Evolutionary conservation across 75 land plant genomes (phyloP), one percentile per base, ranked within the genome.

Genomic region (Pseudotsuga menziesii): DNA sequence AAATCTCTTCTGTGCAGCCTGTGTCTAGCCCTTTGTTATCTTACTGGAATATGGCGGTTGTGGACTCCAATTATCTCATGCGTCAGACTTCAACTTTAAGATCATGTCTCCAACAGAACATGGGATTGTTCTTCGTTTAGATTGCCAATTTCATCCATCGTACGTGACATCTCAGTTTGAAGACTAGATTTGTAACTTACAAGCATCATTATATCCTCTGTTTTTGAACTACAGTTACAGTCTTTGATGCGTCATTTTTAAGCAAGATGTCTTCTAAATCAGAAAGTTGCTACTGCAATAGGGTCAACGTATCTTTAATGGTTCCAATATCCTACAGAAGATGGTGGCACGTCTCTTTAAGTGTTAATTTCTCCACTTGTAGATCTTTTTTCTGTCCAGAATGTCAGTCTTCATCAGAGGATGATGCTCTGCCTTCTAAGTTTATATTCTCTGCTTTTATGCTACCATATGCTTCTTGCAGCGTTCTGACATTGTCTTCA

Each of bases 21-120:
- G 16, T 25, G 29, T 75, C 16, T 75, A 81, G 71, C 67, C 75
- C 80, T 66, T 69, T 74, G 9, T 74, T 84, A n/a, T 80, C 79
- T 57, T 63, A 66, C 78, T 79, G 73, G 15, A 84, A 70, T 48
- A 41, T 77, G 32, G 32, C 32, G 32, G 1, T 29, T 29, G 32
- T 29, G 32, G 32, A 29, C 32, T 29, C 0, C 32, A 29, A 29
- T 0, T 29, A 0, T 29, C 1, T 29, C 32, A 29, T 29, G 32
- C 32, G 0, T 29, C 4, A 0, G 63, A 61, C 17, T 25, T 61
- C 17, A 25, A 61, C 26, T 25, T 61, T 61, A 25, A 61, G 63
- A 20, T 61, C 22, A n/a, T 61, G 8, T 61, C 25, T 61, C 25
- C 63, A 2, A 15, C 22, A 15, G 6, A 25, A 61, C 25, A 23